Evolutionary conservation across 345 rosid genomes (phyloP).

Genomic region (Litchi chinensis): DNA sequence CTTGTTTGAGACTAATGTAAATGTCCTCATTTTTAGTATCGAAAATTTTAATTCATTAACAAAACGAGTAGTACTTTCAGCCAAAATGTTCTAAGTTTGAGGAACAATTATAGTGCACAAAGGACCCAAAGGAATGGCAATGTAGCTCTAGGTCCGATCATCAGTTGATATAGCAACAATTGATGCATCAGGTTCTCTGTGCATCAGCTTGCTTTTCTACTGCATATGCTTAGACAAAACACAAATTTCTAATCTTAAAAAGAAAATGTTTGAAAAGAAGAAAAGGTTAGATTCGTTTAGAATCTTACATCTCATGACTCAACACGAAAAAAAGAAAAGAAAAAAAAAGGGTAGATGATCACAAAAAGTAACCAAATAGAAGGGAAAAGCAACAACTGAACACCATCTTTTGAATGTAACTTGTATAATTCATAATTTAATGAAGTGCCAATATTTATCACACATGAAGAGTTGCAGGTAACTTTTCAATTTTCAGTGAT

Average conservation of each 20-base stretch:
- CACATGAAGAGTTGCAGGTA: constrained; percentile 22
- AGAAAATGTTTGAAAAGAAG: too few species aligned
- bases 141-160: background rate
- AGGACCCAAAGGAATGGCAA: background rate
- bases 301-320: too few species aligned
- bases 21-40: too few species aligned
- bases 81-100: too few species aligned
- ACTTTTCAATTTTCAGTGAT: constrained; percentile 21
- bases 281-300: too few species aligned
- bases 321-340: too few species aligned
- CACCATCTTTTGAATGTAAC: constrained; percentile 10
- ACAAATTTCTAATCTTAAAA: background rate
- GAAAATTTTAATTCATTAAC: too few species aligned
- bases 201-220: background rate
- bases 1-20: too few species aligned
- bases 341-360: background rate
- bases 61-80: too few species aligned
- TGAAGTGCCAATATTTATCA: background rate
- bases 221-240: background rate
- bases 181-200: background rate
- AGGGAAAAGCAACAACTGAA: background rate
- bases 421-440: constrained; percentile 19
- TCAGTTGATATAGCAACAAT: background rate
- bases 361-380: background rate
- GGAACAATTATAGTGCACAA: background rate